Evolutionary conservation across 2,329 filamentous ascomycete genomes (phyloP), one percentile per base, ranked within the genome.

Genomic region (Colletotrichum spaethianum): DNA sequence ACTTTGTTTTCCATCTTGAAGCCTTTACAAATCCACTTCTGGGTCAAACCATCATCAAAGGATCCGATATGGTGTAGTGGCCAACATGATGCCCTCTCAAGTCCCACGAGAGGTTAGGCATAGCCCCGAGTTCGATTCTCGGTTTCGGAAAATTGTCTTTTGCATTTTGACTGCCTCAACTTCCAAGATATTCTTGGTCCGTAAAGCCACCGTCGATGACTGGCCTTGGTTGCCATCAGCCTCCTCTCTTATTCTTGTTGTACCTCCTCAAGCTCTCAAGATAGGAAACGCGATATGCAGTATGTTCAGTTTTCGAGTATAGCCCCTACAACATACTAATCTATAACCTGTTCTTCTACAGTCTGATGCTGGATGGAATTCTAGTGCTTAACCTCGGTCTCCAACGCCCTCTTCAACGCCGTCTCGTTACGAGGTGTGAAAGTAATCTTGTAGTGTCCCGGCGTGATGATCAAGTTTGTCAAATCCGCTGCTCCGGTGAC

Each of bases 41-140:
- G 4, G 20, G 12, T 4, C 42, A 6, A 18, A 18, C 40, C 1
- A 44, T 44, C 12, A 44, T 3, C 3, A 16, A 1, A 50, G 8
- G 28, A 59, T 67, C 64, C 64, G 64, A 67, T 67, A 67, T 67
- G 64, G 64, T 67, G 64, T 67, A 67, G 64, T 67, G 64, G 64
- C 64, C 55, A 67, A 67, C 64, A 67, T 67, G 64, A 67, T 67
- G 64, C 64, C 64, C 64, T 67, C 64, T 67, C 64, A 67, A 14
- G 0, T 8, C 2, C 12, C 0, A 0, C 26, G 64, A 36, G 44
- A 60, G 64, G 64, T 67, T 67, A 67, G 64, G 64, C 64, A 67
- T 67, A 67, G 64, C 64, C 64, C 64, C 64, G 64, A 67, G 64
- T 67, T 67, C 55, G 64, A 67, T 67, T 67, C 55, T 67, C 64